Conservation (phyloP, 192 early-diverging fungal species). For the Entomortierella chlamydospora region DNA sequence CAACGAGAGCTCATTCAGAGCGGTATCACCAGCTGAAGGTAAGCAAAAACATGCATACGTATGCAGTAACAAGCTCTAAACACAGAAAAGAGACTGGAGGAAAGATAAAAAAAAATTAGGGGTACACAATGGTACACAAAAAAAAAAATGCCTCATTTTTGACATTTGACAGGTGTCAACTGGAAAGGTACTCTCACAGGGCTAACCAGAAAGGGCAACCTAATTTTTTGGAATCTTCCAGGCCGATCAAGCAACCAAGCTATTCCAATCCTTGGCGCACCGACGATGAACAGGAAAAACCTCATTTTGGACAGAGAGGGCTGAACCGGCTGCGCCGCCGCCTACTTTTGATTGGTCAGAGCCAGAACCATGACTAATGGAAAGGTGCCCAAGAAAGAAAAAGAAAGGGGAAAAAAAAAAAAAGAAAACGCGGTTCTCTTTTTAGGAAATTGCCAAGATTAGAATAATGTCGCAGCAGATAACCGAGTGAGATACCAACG, state of each 20-base stretch:
- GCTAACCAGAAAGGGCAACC: background rate
- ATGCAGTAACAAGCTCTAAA: background rate
- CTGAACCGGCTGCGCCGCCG: background rate
- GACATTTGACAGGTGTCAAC: slow-evolving; percentile 26
- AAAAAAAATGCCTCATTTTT: slow-evolving; percentile 39
- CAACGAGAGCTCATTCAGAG: slow-evolving; percentile 38
- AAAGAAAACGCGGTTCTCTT: too few relatives aligned
- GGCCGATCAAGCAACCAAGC: slow-evolving; percentile 50
- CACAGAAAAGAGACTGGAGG: background rate
- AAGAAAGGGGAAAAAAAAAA: background rate
- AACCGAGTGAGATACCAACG: background rate
- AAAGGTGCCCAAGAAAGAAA: background rate
- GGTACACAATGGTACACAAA: background rate
- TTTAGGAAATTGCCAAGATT: too few relatives aligned
- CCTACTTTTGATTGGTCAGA: background rate
- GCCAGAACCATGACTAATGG: background rate
- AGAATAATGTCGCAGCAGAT: background rate
- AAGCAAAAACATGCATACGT: background rate
- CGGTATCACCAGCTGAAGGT: slow-evolving; percentile 49
- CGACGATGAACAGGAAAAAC: slow-evolving; percentile 27
- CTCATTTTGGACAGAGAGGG: background rate
- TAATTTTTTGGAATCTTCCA: slow-evolving; percentile 7
- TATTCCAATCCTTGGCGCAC: slow-evolving; percentile 52
- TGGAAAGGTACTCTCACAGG: slow-evolving; percentile 3
- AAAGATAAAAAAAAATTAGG: background rate